Percentiles rank a stretch among this genome's conserved stretches.
phyloP scores from a whole-genome alignment of 2,329 filamentous ascomycete genomes.

The Madurella mycetomatis region DNA sequence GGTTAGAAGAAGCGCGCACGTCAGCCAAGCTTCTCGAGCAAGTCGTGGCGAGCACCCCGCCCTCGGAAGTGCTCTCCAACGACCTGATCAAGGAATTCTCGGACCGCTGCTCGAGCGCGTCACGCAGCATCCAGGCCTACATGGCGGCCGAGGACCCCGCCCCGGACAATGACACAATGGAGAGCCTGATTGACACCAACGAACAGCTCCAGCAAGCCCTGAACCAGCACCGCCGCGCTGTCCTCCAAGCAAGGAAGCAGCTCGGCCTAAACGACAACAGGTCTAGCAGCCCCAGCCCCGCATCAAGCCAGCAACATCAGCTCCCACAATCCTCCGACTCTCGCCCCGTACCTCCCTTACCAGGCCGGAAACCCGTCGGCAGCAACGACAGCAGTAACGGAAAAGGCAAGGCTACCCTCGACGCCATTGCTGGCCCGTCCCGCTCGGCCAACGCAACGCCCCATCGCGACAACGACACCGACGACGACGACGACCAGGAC shows the following conservation, averaged over 20 bases:
- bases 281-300: conserved; percentile 29
- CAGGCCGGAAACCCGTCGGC: conserved; percentile 15
- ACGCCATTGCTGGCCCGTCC: conserved; percentile 17
- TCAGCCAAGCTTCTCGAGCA: conserved; percentile 91
- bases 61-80: conserved; percentile 69
- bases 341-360: conserved; percentile 16
- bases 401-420: conserved; percentile 21
- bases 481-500: conserved; percentile 27
- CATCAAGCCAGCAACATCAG: conserved; percentile 4
- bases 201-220: conserved; percentile 81
- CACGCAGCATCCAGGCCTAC: conserved; percentile 77
- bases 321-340: conserved; percentile 20
- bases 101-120: conserved; percentile 76
- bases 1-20: conserved; percentile 85
- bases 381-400: conserved; percentile 24
- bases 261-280: conserved; percentile 37
- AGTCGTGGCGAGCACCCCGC: conserved; percentile 79
- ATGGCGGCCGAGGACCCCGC: conserved; percentile 73
- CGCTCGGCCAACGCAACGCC: conserved; percentile 17
- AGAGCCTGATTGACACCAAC: conserved; percentile 89
- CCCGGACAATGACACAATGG: conserved; percentile 91
- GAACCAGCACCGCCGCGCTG: conserved; percentile 77
- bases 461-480: conserved; percentile 24
- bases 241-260: conserved; percentile 59
- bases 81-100: conserved; percentile 93